These are phyloP conservation scores for Cnidoscolus chayamansa DNA, from an alignment of 441 rosid genomes.

Conservation along the genomic window DNA sequence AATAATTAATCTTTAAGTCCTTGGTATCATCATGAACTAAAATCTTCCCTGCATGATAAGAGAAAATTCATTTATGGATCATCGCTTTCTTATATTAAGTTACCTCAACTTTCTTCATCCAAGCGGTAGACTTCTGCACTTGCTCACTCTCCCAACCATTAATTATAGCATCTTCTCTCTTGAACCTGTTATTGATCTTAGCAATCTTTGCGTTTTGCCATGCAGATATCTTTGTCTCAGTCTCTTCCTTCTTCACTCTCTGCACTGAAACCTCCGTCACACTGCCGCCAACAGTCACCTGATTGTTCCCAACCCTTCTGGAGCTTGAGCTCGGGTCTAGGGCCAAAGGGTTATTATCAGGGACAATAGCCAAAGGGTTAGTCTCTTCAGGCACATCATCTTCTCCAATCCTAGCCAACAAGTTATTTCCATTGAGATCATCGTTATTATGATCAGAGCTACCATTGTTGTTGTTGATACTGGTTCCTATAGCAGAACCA, in stretches of 20 bases:
- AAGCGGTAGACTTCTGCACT: constrained; percentile 62
- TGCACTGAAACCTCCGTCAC: constrained; percentile 49
- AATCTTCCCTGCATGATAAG: no score
- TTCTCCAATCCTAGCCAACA: constrained; percentile 65
- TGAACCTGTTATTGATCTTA: constrained; percentile 78
- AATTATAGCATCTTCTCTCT: constrained; percentile 85
- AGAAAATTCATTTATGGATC: no score
- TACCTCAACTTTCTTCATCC: constrained; percentile 97
- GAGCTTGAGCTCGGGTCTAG: constrained; percentile 27
- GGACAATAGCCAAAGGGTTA: constrained; percentile 89
- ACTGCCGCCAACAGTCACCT: background rate
- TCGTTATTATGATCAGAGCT: constrained; percentile 2
- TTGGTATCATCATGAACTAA: background rate
- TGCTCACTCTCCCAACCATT: constrained; percentile 87
- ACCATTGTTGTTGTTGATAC: constrained; percentile 13
- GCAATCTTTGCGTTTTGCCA: constrained; percentile 88
- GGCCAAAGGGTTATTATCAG: constrained; percentile 39
- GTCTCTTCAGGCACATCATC: constrained; percentile 47
- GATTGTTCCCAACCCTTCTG: constrained; percentile 27
- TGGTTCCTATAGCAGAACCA: constrained; percentile 50
- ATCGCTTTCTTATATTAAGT: background rate
- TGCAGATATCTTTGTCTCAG: constrained; percentile 78
- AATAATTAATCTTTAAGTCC: background rate
- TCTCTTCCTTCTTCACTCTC: constrained; percentile 87
- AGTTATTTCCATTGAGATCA: constrained; percentile 19